These are phyloP conservation scores for Pachyrhizus erosus DNA, from an alignment of 306 rosid genomes.

Conservation along the genomic window DNA sequence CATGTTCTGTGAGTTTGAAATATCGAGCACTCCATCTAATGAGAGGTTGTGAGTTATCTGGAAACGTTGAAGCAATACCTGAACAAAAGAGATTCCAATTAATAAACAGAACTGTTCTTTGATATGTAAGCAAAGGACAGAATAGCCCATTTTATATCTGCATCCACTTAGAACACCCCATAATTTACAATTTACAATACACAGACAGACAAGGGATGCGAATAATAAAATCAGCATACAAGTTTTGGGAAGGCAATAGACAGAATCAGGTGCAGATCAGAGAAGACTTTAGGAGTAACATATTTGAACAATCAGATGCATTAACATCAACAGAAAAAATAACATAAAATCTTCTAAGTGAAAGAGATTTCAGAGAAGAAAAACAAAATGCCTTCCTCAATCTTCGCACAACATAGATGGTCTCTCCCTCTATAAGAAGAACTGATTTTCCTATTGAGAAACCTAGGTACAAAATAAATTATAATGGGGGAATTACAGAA, in stretches of 20 bases:
- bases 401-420: neutral
- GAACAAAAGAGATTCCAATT: constrained; percentile 44
- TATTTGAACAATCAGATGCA: neutral
- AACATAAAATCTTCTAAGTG: neutral
- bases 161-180: constrained; percentile 1
- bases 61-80: constrained; percentile 84
- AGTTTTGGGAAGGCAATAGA: constrained; percentile 20
- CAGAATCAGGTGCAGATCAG: neutral
- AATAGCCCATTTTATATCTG: constrained; percentile 1
- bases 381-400: neutral
- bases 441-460: neutral
- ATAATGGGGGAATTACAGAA: neutral
- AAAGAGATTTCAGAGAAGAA: neutral
- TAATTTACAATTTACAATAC: neutral
- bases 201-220: neutral
- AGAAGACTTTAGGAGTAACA: neutral
- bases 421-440: neutral
- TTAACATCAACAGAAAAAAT: neutral
- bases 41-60: constrained; percentile 93
- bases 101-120: constrained; percentile 16
- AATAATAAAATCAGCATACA: neutral
- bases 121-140: neutral
- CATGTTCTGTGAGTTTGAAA: constrained; percentile 94
- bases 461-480: neutral
- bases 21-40: constrained; percentile 92